These are phyloP conservation scores for Colletotrichum graminicola DNA, from an alignment of 2,329 filamentous ascomycete species.

Conservation along the genomic window DNA sequence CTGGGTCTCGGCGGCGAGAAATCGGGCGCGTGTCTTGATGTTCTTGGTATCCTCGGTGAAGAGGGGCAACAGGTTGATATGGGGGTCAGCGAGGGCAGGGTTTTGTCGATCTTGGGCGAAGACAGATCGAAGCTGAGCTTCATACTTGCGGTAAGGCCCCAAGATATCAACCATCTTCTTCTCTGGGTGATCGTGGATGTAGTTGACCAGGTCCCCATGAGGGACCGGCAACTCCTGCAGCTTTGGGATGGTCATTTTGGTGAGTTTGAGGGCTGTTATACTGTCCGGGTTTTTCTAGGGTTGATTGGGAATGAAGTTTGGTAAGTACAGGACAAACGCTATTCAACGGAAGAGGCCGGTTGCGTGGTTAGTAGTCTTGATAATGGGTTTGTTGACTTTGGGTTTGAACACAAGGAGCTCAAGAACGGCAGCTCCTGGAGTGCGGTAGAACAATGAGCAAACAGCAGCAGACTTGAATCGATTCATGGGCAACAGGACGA, in stretches of 20 bases:
- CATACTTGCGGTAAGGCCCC: conserved; percentile 75
- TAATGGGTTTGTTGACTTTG: neutral
- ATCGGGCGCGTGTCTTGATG: conserved; percentile 73
- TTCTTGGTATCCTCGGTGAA: conserved; percentile 69
- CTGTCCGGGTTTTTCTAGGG: neutral
- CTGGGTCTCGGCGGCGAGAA: conserved; percentile 67
- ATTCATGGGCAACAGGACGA: conserved; percentile 6
- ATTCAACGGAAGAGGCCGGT: too few relatives aligned
- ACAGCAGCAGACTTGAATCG: neutral
- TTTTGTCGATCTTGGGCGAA: conserved; percentile 77
- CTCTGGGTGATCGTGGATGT: conserved; percentile 67
- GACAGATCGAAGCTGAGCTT: conserved; percentile 73
- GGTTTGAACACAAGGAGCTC: neutral
- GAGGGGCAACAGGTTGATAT: conserved; percentile 75
- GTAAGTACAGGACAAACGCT: neutral
- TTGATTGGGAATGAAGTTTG: neutral
- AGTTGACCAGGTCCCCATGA: conserved; percentile 59
- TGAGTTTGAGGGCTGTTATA: neutral
- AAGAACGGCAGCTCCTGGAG: neutral
- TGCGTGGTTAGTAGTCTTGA: neutral
- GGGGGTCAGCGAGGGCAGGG: conserved; percentile 65
- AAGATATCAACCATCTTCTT: conserved; percentile 69
- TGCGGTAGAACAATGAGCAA: neutral
- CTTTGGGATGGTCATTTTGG: conserved; percentile 52
- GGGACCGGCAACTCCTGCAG: conserved; percentile 62